Conservation (phyloP, 768 basidiomycete genomes). For the Boletus sp. region DNA sequence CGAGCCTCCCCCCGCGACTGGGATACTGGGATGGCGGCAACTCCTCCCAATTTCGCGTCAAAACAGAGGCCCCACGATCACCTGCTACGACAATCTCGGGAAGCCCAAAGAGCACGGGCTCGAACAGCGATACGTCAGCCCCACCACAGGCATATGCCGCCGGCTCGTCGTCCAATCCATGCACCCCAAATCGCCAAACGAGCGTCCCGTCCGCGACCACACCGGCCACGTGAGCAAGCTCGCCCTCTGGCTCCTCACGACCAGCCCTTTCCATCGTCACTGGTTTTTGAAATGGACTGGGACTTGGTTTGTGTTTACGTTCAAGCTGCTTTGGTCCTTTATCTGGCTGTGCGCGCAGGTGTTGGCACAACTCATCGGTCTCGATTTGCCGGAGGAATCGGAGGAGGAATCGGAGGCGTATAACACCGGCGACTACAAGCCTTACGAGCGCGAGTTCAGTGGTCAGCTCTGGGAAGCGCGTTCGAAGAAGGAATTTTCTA, state of each 20-base stretch:
- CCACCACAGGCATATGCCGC: conserved; percentile 14
- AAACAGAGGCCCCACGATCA: background rate
- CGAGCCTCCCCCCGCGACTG: background rate
- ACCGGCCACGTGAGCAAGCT: conserved; percentile 4
- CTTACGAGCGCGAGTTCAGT: conserved; percentile 1
- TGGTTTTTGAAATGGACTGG: conserved; percentile 6
- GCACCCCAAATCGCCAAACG: background rate
- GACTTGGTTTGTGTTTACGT: conserved; percentile 5
- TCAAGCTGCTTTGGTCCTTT: conserved; percentile 11
- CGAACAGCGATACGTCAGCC: conserved; percentile 17
- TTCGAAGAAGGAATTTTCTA: conserved; percentile 16
- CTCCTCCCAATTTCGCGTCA: background rate
- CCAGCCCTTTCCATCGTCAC: background rate
- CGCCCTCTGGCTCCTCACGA: conserved; percentile 13
- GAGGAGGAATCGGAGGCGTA: background rate
- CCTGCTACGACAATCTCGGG: conserved; percentile 7
- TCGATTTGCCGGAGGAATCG: background rate
- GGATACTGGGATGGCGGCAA: background rate
- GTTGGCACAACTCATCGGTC: no score
- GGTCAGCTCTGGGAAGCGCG: conserved; percentile 23
- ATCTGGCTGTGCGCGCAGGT: background rate
- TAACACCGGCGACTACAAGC: background rate
- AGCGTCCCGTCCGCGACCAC: conserved; percentile 4
- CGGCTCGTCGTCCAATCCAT: conserved; percentile 14
- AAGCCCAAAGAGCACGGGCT: background rate